Evolutionary conservation across 331 rosid species (phyloP).

Genomic region (Rhamnella rubrinervis): DNA sequence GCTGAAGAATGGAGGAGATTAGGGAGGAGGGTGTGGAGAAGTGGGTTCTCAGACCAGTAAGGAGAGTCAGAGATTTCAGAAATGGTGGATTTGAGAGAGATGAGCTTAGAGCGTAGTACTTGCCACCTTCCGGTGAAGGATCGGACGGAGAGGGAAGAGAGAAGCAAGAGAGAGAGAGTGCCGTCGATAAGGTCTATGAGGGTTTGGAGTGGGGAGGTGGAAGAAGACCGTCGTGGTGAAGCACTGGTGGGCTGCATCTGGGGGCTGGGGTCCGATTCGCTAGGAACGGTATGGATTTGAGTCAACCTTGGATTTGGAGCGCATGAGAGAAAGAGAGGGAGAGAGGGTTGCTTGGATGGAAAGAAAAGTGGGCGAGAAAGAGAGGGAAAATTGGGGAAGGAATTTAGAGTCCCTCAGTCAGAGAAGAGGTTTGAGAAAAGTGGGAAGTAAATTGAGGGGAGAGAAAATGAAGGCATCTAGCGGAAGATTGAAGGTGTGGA

Average conservation of each 20-base stretch:
- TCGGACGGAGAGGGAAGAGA: conserved; percentile 40
- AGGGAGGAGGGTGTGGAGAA: conserved; percentile 53
- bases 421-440: not conserved
- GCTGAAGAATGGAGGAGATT: conserved; percentile 51
- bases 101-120: conserved; percentile 41
- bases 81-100: conserved; percentile 29
- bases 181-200: conserved; percentile 47
- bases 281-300: conserved; percentile 8
- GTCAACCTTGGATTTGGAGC: not conserved
- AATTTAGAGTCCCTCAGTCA: too few species aligned
- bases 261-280: not conserved
- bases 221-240: conserved; percentile 17
- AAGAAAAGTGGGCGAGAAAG: conserved; percentile 7
- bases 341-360: conserved; percentile 31
- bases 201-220: conserved; percentile 40
- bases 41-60: conserved; percentile 57
- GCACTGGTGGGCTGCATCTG: conserved; percentile 34
- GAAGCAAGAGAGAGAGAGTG: conserved; percentile 35
- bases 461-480: too few species aligned
- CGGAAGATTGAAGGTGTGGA: not conserved
- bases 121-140: conserved; percentile 56
- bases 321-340: conserved; percentile 2
- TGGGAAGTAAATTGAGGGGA: not conserved
- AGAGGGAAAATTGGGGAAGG: not conserved
- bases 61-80: conserved; percentile 40